Evolutionary conservation across 164 flowering plant genomes (phyloP), one percentile per base, ranked within the genome.

Genomic region (Buxus sempervirens): DNA sequence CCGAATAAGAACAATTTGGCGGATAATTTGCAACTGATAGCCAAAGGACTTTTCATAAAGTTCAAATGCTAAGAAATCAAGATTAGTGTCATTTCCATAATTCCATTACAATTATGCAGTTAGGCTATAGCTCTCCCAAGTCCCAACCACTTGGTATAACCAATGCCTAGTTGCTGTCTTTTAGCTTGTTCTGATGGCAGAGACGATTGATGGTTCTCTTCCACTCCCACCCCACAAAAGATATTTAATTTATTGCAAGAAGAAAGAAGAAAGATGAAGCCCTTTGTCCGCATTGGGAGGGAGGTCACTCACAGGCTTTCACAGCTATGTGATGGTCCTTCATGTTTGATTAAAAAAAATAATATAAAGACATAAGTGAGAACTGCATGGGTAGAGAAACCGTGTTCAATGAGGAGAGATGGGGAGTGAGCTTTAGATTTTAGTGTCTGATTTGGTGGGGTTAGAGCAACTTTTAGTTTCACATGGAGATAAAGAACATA

Each of bases 391-490:
- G 49, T 64, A 14, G 59, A 70, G 68, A 70, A 64, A 63, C 54
- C 32, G 48, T 28, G 65, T 69, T 54, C 62, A 25, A 23, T 28
- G 62, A 69, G 32, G 36, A 36, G 51, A 32, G 18, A 41, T 70
- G 68, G 51, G 62, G 28, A 49, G 60, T 49, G 73, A 58, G 63
- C 24, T 49, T 9, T 21, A 45, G 73, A 58, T 26, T 64, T 64
- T 57, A 51, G 54, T 69, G 72, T 69, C 66, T 54, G 72, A 69
- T 69, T 54, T 21, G 5, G 49, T 68, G 68, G 62, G 20, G 18
- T 45, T 6, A 45, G 51, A 45, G 12, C 5, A 15, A 15, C 12
- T 1, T n/a, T 22, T 42, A 24, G 25, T 15, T 19, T 23, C 45
- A 1, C 54, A 21, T 36, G 23, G 21, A 61, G 45, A 41, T 5